These are phyloP conservation scores for Physcomitrellopsis africana DNA, from an alignment of 225 moss, liverwort and hornwort genomes.

Conservation along the genomic window DNA sequence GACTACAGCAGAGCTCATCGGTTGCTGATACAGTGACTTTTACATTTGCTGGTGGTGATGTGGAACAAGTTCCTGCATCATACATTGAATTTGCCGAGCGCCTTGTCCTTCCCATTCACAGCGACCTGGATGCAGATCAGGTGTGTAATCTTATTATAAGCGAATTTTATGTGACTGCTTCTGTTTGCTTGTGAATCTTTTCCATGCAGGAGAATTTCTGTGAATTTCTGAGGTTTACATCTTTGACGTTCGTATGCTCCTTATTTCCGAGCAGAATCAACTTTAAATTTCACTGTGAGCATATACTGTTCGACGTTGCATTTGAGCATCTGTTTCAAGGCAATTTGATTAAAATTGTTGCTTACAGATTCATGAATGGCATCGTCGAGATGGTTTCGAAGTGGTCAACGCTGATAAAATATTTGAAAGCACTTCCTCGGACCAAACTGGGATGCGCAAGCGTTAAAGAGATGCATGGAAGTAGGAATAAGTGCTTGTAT, in stretches of 20 bases:
- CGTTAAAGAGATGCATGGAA: conserved; percentile 14
- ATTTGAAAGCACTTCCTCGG: conserved; percentile 93
- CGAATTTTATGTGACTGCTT: not conserved
- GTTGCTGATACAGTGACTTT: conserved; percentile 82
- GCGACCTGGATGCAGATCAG: conserved; percentile 65
- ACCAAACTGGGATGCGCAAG: conserved; percentile 72
- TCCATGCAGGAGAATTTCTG: not conserved
- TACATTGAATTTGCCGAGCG: conserved; percentile 98
- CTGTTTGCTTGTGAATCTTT: not conserved
- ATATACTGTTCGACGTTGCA: too few relatives aligned
- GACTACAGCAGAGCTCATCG: conserved; percentile 91
- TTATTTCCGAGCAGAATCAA: not conserved
- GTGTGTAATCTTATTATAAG: conserved; percentile 32
- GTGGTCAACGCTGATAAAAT: conserved; percentile 98
- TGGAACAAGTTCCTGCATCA: conserved; percentile 77
- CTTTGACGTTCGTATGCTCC: not conserved
- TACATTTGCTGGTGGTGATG: conserved; percentile 76
- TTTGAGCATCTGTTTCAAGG: not conserved
- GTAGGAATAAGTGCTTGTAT: not conserved
- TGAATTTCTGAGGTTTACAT: not conserved
- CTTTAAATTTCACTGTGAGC: too few relatives aligned
- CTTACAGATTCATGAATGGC: conserved; percentile 80
- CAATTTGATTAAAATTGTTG: not conserved
- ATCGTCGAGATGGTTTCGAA: conserved; percentile 95
- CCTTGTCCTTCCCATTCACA: conserved; percentile 69